These are phyloP conservation scores for Diaporthe nobilis DNA, from an alignment of 2,329 filamentous ascomycete species.

Conservation along the genomic window DNA sequence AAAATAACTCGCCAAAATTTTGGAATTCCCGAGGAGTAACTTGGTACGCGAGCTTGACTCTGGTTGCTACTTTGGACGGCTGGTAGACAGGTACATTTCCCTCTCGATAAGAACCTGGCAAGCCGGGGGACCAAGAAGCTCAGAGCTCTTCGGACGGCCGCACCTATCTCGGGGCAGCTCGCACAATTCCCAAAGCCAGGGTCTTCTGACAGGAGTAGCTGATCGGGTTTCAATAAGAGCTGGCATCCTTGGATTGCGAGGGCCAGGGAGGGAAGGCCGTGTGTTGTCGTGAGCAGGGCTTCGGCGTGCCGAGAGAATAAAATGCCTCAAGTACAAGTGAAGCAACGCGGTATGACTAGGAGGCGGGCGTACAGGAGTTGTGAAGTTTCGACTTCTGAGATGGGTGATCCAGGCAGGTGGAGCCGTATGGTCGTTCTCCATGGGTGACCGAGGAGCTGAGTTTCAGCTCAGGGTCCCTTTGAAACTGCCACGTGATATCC, in stretches of 20 bases:
- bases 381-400: conserved; percentile 40
- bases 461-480: conserved; percentile 37
- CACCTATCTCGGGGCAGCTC: conserved; percentile 38
- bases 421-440: conserved; percentile 35
- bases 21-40: conserved; percentile 31
- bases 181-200: conserved; percentile 10
- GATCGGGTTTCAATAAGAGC: conserved; percentile 41
- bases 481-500: conserved; percentile 35
- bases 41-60: not conserved
- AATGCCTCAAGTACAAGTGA: conserved; percentile 40
- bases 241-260: conserved; percentile 34
- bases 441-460: conserved; percentile 39
- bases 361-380: conserved; percentile 32
- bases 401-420: conserved; percentile 41
- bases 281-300: conserved; percentile 20
- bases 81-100: conserved; percentile 21
- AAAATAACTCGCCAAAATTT: conserved; percentile 30
- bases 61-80: conserved; percentile 24
- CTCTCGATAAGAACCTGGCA: conserved; percentile 28
- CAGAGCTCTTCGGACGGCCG: conserved; percentile 30
- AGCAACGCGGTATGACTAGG: conserved; percentile 28
- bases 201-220: conserved; percentile 36
- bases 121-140: conserved; percentile 1
- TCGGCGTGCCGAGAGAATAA: conserved; percentile 30
- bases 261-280: conserved; percentile 27